These are phyloP conservation scores for Bonia amplexicaulis DNA, from an alignment of 176 grass and related monocot species.

Conservation along the genomic window DNA sequence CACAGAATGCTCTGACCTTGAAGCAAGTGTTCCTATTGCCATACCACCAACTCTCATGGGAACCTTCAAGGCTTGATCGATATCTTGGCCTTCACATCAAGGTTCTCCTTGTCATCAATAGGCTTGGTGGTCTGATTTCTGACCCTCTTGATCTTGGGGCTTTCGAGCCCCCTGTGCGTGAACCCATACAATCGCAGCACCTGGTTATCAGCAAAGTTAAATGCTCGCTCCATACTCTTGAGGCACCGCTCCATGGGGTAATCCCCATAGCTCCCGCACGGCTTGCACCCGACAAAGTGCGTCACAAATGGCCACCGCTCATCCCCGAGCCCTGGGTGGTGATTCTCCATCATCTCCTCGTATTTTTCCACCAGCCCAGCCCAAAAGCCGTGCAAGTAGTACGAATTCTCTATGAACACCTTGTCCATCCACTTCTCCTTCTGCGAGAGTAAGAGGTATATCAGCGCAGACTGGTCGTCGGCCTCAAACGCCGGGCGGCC, in stretches of 20 bases:
- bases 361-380: conserved; percentile 82
- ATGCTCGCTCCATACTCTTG: conserved; percentile 85
- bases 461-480: conserved; percentile 87
- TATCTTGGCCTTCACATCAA: conserved; percentile 66
- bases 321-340: conserved; percentile 76
- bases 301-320: conserved; percentile 94
- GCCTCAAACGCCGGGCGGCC: conserved; percentile 85
- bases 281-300: conserved; percentile 94
- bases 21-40: conserved; percentile 31
- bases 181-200: conserved; percentile 79
- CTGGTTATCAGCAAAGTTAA: conserved; percentile 96
- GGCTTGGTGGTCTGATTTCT: conserved; percentile 62
- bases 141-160: conserved; percentile 66
- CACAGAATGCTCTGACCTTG: conserved; percentile 49
- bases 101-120: conserved; percentile 57
- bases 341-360: conserved; percentile 93
- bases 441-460: conserved; percentile 85
- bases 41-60: not conserved
- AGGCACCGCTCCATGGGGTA: conserved; percentile 81
- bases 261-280: conserved; percentile 89
- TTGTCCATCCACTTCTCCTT: conserved; percentile 78
- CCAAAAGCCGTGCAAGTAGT: conserved; percentile 98
- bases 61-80: conserved; percentile 30
- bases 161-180: conserved; percentile 54
- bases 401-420: conserved; percentile 84